A percentile compares a stretch with the other conserved stretches of the same genome.
Conservation (phyloP, 495 filamentous ascomycete genomes). For the Tuber calosporum region DNA sequence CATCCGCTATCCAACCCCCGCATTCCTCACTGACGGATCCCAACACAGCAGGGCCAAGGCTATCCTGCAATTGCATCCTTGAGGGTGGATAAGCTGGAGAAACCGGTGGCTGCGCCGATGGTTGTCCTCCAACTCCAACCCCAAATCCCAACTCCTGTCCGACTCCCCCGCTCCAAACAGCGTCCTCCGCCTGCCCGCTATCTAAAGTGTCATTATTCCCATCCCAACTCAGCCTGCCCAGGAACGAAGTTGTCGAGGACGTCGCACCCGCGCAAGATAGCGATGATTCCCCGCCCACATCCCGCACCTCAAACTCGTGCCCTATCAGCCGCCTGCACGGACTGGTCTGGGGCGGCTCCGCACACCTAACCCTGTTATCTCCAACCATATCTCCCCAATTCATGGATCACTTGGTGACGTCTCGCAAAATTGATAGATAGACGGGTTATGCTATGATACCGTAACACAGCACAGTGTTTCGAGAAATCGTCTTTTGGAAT, state of each 20-base stretch:
- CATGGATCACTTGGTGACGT: neutral
- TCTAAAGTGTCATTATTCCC: neutral
- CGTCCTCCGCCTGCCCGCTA: neutral
- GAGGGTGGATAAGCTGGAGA: constrained; percentile 19
- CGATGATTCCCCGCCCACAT: neutral
- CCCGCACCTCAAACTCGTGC: neutral
- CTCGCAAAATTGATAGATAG: neutral
- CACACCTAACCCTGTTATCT: neutral
- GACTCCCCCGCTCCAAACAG: neutral
- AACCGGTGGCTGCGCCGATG: constrained; percentile 10
- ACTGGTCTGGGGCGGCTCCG: neutral
- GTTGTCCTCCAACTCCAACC: neutral
- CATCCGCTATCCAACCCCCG: neutral
- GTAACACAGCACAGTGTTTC: neutral
- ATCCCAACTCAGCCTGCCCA: neutral
- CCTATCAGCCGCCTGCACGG: neutral
- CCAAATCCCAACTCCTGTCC: neutral
- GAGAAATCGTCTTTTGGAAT: neutral
- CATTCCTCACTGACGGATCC: constrained; percentile 12
- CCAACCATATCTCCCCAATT: neutral
- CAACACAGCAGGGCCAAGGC: constrained; percentile 2
- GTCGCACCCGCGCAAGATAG: neutral
- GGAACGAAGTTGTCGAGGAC: neutral
- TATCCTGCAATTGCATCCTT: constrained; percentile 19
- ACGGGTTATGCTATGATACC: too few species aligned